These are phyloP conservation scores for Alternaria arbusti DNA, from an alignment of 2,329 filamentous ascomycete genomes.

Conservation along the genomic window DNA sequence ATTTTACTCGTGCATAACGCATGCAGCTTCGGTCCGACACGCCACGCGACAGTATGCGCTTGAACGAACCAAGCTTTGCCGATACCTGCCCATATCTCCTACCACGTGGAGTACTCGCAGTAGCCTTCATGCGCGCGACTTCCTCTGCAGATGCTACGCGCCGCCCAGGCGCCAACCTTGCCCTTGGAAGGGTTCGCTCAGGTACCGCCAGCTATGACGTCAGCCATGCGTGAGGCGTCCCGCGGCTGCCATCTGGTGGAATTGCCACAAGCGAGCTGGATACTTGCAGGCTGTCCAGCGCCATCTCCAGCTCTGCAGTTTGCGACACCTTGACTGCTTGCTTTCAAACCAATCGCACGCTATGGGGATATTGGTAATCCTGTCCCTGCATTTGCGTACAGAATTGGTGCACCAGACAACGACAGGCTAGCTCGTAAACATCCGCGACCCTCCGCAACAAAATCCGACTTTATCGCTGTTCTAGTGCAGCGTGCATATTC, in stretches of 20 bases:
- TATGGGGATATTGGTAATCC: slow-evolving; percentile 7
- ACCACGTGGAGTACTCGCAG: background rate
- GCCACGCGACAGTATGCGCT: background rate
- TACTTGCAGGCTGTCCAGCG: slow-evolving; percentile 7
- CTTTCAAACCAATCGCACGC: background rate
- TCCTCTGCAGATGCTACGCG: background rate
- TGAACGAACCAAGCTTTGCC: slow-evolving; percentile 2
- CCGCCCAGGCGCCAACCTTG: background rate
- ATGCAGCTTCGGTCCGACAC: background rate
- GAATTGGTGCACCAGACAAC: slow-evolving; percentile 14
- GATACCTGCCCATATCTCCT: background rate
- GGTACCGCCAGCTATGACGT: slow-evolving; percentile 4
- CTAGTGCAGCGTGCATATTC: background rate
- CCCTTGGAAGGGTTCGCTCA: background rate
- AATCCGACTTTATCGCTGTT: background rate
- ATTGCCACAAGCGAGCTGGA: background rate
- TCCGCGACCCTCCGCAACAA: slow-evolving; percentile 22
- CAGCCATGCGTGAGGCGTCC: background rate
- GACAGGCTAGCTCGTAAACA: slow-evolving; percentile 12
- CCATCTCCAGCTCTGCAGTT: slow-evolving; percentile 1
- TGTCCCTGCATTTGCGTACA: slow-evolving; percentile 5
- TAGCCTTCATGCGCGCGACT: background rate
- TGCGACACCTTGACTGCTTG: background rate
- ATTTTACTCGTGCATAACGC: background rate
- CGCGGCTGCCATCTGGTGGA: background rate